Conservation (phyloP, 176 grass and related monocot genomes). For the Lolium perenne region DNA sequence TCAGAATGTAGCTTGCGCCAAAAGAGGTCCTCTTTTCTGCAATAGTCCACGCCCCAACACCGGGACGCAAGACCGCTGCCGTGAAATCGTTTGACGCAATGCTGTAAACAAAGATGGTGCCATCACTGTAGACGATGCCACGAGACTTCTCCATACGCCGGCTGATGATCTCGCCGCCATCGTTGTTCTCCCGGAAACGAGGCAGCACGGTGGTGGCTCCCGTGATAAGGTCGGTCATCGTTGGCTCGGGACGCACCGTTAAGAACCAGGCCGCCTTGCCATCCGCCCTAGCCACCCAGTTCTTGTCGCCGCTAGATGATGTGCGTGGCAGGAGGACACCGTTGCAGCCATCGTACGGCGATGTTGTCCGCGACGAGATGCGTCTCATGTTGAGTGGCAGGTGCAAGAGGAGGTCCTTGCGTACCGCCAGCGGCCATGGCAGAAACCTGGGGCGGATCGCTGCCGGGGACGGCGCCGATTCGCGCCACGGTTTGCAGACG, state of each 20-base stretch:
- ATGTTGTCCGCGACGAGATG: not conserved
- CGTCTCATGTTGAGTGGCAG: not conserved
- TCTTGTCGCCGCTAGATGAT: not conserved
- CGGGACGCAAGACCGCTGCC: not conserved
- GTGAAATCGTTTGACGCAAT: not conserved
- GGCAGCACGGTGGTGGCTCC: not conserved
- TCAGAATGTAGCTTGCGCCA: not conserved
- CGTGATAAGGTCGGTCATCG: not conserved
- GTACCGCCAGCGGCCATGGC: not conserved
- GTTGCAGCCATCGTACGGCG: not conserved
- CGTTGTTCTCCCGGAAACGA: not conserved
- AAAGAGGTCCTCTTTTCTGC: not conserved
- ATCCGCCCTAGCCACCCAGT: constrained; percentile 6
- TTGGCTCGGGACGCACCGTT: not conserved
- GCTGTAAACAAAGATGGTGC: not conserved
- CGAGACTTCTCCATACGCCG: not conserved
- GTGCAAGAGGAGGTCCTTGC: not conserved
- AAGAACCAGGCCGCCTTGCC: not conserved
- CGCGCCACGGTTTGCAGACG: not conserved
- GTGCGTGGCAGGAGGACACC: not conserved
- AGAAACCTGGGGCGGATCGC: not conserved
- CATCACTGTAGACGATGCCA: not conserved
- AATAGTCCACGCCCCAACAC: not conserved
- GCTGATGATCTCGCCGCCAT: not conserved
- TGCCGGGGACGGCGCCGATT: not conserved